Base-by-base conservation (phyloP, 1,284 basidiomycete species). In the Neonothopanus nambi region DNA sequence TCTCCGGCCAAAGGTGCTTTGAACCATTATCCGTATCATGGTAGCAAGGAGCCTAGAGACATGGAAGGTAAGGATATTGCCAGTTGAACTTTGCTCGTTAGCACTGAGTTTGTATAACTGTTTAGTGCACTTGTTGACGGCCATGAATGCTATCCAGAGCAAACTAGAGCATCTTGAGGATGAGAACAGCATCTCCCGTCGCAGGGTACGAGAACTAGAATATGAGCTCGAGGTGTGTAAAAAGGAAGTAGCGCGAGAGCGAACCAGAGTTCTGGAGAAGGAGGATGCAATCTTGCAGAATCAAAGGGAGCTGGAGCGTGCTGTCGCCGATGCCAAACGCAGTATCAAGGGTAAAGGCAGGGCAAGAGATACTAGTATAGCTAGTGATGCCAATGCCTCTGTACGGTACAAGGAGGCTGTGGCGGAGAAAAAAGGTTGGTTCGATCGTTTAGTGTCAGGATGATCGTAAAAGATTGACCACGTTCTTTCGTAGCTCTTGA, bases 141-240 rank as follows among this genome's bases (percentile, higher is more conserved):
- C 82, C 2, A 74, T 91, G 9, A 81, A 77, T 48, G 69, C 75
- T 3, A 80, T 91, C 3, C 87, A 91, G 57, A 70, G 77, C 11
- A 84, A 85, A 59, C 72, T 92, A 3, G 75, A 79, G 13, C 75
- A 84, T 46, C 77, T 95, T 1, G 90, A 94, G 63, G 81, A 83
- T 1, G 91, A 95, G 65, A 94, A 94, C 60, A 77, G 84, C 4
- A 80, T 90, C 4, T 91, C 91, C 1, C 77, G 89, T 1, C 75
- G 87, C 18, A 78, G 92, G 12, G 87, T 95, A 17, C 73, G 82
- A 37, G 92, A 95, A 63, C 78, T 95, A 5, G 93, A 95, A 68
- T 72, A 79, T 48, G 93, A 95, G 65, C 76, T 95, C 2, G 87
- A 91, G 58, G 76, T 80, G 3, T 91, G 88, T 61, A 89, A 87